Conservation (phyloP, 1,284 basidiomycete genomes). For the Cryptococcus amylolentus region DNA sequence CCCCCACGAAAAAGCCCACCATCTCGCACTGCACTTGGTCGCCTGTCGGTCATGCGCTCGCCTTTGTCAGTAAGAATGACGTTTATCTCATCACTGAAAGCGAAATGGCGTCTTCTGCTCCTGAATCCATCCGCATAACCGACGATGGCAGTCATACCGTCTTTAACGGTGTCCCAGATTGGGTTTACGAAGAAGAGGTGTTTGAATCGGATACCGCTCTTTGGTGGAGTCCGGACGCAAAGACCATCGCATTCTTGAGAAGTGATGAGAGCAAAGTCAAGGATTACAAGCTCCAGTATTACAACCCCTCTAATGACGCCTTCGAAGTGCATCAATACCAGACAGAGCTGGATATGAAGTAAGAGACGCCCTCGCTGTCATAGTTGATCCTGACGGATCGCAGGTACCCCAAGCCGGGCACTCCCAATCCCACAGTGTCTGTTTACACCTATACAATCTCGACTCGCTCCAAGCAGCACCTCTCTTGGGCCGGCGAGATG, state of each 20-base stretch:
- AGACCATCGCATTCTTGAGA: slow-evolving; percentile 75
- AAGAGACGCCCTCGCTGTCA: slow-evolving; percentile 5
- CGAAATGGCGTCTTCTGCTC: slow-evolving; percentile 18
- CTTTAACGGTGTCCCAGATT: slow-evolving; percentile 93
- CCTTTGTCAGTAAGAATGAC: slow-evolving; percentile 77
- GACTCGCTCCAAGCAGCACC: slow-evolving; percentile 53
- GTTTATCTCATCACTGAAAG: slow-evolving; percentile 66
- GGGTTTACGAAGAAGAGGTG: slow-evolving; percentile 96
- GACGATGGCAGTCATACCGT: slow-evolving; percentile 72
- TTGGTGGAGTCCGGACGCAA: slow-evolving; percentile 87
- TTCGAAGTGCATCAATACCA: slow-evolving; percentile 75
- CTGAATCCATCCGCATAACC: slow-evolving; percentile 65
- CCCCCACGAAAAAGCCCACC: slow-evolving; percentile 58
- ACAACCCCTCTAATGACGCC: slow-evolving; percentile 73
- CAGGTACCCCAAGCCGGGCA: slow-evolving; percentile 67
- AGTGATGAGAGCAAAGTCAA: slow-evolving; percentile 86
- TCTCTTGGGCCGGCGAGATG: slow-evolving; percentile 65
- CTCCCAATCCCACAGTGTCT: slow-evolving; percentile 78
- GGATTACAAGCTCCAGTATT: slow-evolving; percentile 81
- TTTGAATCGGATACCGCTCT: slow-evolving; percentile 69
- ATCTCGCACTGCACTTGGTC: slow-evolving; percentile 81
- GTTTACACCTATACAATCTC: slow-evolving; percentile 71
- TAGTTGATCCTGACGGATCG: neutral
- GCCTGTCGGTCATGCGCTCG: slow-evolving; percentile 72
- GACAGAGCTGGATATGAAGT: slow-evolving; percentile 72